Percentiles rank a stretch among this genome's conserved stretches.
Conservation (phyloP, 2,329 filamentous ascomycete genomes). For the Sarocladiaceae sp. region DNA sequence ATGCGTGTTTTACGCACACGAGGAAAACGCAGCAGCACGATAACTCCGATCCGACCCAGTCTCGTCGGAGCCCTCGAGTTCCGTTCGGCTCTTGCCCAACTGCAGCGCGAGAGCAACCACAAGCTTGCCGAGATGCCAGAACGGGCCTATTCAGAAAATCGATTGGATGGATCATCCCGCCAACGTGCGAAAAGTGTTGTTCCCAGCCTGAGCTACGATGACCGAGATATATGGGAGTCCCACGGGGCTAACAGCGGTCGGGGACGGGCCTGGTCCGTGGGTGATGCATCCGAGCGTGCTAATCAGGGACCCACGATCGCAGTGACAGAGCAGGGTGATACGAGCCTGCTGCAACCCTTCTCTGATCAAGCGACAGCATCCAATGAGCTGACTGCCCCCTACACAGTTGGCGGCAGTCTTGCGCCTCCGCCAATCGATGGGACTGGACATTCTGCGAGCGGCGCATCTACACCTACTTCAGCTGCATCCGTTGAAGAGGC, state of each 20-base stretch:
- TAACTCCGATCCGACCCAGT: conserved; percentile 87
- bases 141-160: conserved; percentile 46
- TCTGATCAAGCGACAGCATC: background rate
- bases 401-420: conserved; percentile 34
- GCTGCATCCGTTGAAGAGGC: background rate
- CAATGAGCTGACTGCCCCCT: conserved; percentile 14
- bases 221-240: conserved; percentile 9
- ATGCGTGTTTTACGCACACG: conserved; percentile 80
- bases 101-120: conserved; percentile 77
- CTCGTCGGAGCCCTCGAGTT: conserved; percentile 93
- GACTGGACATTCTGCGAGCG: background rate
- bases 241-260: conserved; percentile 14
- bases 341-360: background rate
- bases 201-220: conserved; percentile 15
- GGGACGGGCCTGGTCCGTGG: conserved; percentile 42
- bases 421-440: conserved; percentile 32
- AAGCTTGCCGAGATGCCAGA: conserved; percentile 65
- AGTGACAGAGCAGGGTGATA: background rate
- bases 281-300: conserved; percentile 26
- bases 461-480: conserved; percentile 1
- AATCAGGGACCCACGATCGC: conserved; percentile 12
- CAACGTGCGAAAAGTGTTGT: conserved; percentile 23
- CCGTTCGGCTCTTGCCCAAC: conserved; percentile 79
- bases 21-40: conserved; percentile 63
- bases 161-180: conserved; percentile 19